Base-by-base conservation (phyloP, 441 rosid genomes). In the Populus hybrid region DNA sequence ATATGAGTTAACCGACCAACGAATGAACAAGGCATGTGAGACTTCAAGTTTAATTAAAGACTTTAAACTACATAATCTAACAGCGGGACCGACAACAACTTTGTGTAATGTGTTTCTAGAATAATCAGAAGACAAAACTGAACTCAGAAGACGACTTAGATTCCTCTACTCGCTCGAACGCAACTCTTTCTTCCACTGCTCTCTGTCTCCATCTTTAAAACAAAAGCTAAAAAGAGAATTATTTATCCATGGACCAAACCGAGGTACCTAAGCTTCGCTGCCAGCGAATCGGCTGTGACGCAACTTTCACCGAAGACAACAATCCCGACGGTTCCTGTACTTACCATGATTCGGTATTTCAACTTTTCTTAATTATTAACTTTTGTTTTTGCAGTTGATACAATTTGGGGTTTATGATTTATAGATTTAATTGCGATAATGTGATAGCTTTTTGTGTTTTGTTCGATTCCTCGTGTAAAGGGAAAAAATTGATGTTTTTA, bases 261-360 rank as follows among this genome's bases (percentile, higher is more conserved):
- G 84, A 82, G 79, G 85, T 73, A 10, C 74, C 71, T 18, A 85
- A 78, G 82, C 84, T 87, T 35, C 93, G 75, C 35, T 95, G 99
- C 87, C 97, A 93, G 88, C 88, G 98, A 78, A 91, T 93, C 78
- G 95, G 99, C 79, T 95, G 99, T 92, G 56, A 90, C 83, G 92
- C 93, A 71, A 82, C 80, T 66, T 95, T 95, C 91, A 89, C 95
- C 75, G 91, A 82, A 8, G 92, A 89, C 53, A 92, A 95, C 74
- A 95, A 93, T 81, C 93, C 93, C 0, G 97, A 92, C 70, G 97
- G 84, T 78, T 90, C 98, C 84, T 95, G 99, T 81, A 86, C 81
- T 3, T 95, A 86, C 78, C 99, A 94, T 72, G 90, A 84, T 21
- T 86, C 92, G 70, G 99, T 92, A 78, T n/a, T 86, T 26, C 14